Conservation (phyloP, 257 asterid genomes). For the Nicotiana obtusifolia region DNA sequence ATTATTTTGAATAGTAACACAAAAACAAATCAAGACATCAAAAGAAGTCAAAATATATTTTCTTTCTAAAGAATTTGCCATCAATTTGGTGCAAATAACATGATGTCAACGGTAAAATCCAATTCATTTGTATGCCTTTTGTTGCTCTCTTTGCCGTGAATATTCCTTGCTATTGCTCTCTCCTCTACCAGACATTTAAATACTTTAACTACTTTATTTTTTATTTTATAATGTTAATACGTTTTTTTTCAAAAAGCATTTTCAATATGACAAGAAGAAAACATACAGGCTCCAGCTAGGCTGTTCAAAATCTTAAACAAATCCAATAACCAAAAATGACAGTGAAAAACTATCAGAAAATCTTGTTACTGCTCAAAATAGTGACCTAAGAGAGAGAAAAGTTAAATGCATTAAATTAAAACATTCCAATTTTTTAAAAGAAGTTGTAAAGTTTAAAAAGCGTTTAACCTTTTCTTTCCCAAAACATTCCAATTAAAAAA, state of each 20-base stretch:
- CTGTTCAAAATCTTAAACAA: slow-evolving; percentile 7
- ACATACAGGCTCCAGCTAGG: not conserved
- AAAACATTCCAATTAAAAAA: slow-evolving; percentile 36
- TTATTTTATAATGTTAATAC: not conserved
- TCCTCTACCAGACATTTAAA: not conserved
- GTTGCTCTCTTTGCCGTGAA: not conserved
- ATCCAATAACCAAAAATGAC: not conserved
- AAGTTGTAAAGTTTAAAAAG: not conserved
- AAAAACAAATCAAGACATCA: not conserved
- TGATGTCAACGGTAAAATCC: not conserved
- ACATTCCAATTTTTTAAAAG: slow-evolving; percentile 30
- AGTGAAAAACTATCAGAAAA: not conserved
- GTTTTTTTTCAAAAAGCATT: not conserved
- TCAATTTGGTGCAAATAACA: not conserved
- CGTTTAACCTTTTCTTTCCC: slow-evolving; percentile 16
- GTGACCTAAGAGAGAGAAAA: slow-evolving; percentile 18
- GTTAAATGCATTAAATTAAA: slow-evolving; percentile 9
- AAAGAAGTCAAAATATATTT: not conserved
- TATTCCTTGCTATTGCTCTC: not conserved
- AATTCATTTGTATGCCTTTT: not conserved
- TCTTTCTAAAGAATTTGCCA: not conserved
- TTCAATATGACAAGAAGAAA: not conserved
- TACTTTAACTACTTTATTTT: not conserved
- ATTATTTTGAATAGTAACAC: too few relatives aligned
- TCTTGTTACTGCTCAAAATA: slow-evolving; percentile 12